phyloP scores from a whole-genome alignment of 139 green algal genomes.

The Parachlorella kessleri region DNA sequence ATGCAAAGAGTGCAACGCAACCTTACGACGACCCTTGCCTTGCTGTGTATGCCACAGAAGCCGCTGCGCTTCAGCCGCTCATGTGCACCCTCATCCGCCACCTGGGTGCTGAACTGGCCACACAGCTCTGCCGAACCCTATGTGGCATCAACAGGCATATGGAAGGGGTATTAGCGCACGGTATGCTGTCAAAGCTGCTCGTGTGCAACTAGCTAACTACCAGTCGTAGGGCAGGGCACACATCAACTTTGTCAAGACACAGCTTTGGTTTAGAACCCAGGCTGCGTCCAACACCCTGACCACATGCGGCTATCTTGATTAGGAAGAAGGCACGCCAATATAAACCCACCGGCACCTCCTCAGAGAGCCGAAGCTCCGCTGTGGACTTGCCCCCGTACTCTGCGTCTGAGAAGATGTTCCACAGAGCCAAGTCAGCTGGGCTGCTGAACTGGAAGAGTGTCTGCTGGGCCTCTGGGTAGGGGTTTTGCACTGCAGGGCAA shows the following conservation, averaged over 20 bases:
- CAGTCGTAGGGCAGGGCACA: too few relatives aligned
- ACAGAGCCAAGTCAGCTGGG: conserved; percentile 37
- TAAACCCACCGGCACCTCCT: too few relatives aligned
- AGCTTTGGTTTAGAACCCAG: too few relatives aligned
- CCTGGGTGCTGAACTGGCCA: conserved; percentile 32
- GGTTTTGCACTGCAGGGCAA: conserved; percentile 7
- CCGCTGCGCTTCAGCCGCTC: conserved; percentile 48
- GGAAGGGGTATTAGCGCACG: too few relatives aligned
- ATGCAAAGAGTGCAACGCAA: too few relatives aligned
- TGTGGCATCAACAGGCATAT: background rate
- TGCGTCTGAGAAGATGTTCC: conserved; percentile 44
- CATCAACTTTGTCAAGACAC: too few relatives aligned
- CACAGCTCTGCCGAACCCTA: conserved; percentile 39
- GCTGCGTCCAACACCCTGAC: too few relatives aligned
- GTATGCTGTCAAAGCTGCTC: too few relatives aligned
- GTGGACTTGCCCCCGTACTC: conserved; percentile 41
- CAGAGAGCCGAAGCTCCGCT: conserved; percentile 36
- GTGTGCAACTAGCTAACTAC: too few relatives aligned
- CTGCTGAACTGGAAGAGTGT: conserved; percentile 41
- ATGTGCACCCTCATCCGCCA: conserved; percentile 6
- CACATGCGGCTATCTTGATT: too few relatives aligned
- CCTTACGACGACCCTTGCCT: background rate
- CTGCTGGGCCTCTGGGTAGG: conserved; percentile 1
- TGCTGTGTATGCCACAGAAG: conserved; percentile 49
- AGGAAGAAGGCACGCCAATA: too few relatives aligned